Base-by-base conservation (phyloP, 176 grass and related monocot species). In the Rhynchospora tenuis region DNA sequence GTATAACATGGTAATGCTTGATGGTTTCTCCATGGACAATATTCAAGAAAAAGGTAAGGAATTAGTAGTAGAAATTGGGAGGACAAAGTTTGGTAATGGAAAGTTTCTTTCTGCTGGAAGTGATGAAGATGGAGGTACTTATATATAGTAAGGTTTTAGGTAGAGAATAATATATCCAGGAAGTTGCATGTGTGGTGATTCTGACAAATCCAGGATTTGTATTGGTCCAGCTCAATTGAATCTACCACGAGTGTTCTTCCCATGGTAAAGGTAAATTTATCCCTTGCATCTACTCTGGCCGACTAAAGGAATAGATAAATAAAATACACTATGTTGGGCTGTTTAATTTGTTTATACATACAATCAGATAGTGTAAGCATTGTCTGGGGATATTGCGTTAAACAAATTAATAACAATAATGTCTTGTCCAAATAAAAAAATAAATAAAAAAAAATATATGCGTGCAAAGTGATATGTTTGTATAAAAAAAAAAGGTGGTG, bases 21-120 rank as follows among this genome's bases (percentile, higher is more conserved):
- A 54, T 59, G 64, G 78, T 26, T 83, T 92, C 59, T 88, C 88
- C 94, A 94, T 97, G 66, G 68, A 4, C 63, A 2, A 17, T 66
- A 59, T 67, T 45, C 46, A 20, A 12, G 70, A 74, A 73, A 45
- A 45, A 5, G 44, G 1, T 22, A 23, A 50, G 8, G 15, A 45
- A 64, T 61, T 64, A 13, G 56, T 26, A 63, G 12, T n/a, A 28
- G 3, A 46, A 81, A 4, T 3, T 23, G 10, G 5, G 26, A 52
- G 3, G 26, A 38, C 33, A 31, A 74, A 58, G 15, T 43, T 81
- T 14, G 59, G 13, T 20, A 73, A 64, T 52, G 16, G 62, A 52
- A 50, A 8, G 43, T 48, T 82, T 66, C 5, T 82, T 82, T 82
- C 13, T 44, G 43, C 7, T 82, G 23, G 20, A 28, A 13, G 29